Base-by-base conservation (phyloP, 495 filamentous ascomycete genomes). In the Penicillium arizonense region DNA sequence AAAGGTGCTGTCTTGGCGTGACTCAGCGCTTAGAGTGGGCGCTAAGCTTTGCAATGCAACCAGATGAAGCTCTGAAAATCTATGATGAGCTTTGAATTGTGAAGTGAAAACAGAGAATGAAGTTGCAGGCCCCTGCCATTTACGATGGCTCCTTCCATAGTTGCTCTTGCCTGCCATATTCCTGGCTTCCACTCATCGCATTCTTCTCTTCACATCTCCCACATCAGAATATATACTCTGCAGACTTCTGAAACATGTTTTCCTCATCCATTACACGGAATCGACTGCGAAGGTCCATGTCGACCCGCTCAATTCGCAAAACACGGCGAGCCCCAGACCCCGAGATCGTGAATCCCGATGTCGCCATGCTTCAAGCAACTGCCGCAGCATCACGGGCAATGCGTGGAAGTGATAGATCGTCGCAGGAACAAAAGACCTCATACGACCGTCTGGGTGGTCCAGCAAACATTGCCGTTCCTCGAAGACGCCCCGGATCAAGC, bases 361-460 rank as follows among this genome's bases (percentile, higher is more conserved):
- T 76, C n/a, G 80, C 81, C 10, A 77, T 81, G 42, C 70, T 75
- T 30, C 80, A 88, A 62, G 88, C 88, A 26, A 77, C 84, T 9
- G 78, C 79, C 35, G 88, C 88, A 43, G 88, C 88, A n/a, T 75
- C 74, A 21, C 69, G 77, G 54, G 88, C 88, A 36, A 90, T 83
- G 71, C 64, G 81, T 52, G 83, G 83, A 32, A 78, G 69, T 37
- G 77, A 75, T 52, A 71, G 77, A 41, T 61, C 58, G 1, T 70
- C 67, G 2, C 58, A 52, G 1, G 68, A 71, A 13, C 65, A 64
- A 7, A 59, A 58, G 36, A 49, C 53, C 44, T 63, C 70, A 0
- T 71, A 72, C 49, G 63, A 67, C 47, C 58, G 62, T 41, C 43
- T 68, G 13, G 70, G 68, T 5, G 73, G 64, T 2, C 65, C 68